These are phyloP conservation scores for Blepharisma stoltei DNA, from an alignment of 73 alveolate genomes.

Conservation along the genomic window DNA sequence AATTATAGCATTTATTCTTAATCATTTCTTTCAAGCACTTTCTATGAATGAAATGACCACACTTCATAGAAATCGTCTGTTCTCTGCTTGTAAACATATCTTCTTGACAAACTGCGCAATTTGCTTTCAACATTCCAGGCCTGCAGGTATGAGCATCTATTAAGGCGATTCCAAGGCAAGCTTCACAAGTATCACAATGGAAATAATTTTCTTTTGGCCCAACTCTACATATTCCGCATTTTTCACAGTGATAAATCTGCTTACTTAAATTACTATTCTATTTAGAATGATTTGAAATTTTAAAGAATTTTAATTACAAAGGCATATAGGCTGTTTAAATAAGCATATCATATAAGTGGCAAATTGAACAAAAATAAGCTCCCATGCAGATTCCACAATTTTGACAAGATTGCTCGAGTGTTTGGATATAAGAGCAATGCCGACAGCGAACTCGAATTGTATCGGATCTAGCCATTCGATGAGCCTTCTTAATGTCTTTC, in stretches of 20 bases:
- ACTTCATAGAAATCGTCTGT: slow-evolving; percentile 37
- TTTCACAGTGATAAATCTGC: slow-evolving; percentile 67
- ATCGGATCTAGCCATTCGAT: slow-evolving; percentile 60
- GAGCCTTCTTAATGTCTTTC: slow-evolving; percentile 56
- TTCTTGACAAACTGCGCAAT: slow-evolving; percentile 71
- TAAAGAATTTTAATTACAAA: too few relatives aligned
- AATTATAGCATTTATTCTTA: slow-evolving; percentile 2
- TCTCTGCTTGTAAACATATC: slow-evolving; percentile 54
- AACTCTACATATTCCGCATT: slow-evolving; percentile 77
- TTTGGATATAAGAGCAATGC: slow-evolving; percentile 41
- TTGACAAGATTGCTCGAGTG: slow-evolving; percentile 45
- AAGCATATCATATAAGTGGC: slow-evolving; percentile 65
- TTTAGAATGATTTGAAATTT: too few relatives aligned
- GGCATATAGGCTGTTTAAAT: too few relatives aligned
- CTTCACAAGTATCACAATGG: slow-evolving; percentile 74
- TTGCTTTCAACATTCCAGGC: slow-evolving; percentile 39
- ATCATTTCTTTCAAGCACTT: slow-evolving; percentile 45
- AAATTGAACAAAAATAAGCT: slow-evolving; percentile 60
- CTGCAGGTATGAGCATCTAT: slow-evolving; percentile 53
- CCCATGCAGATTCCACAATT: slow-evolving; percentile 60
- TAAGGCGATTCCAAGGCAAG: slow-evolving; percentile 46
- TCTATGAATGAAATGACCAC: slow-evolving; percentile 72
- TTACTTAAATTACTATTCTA: slow-evolving; percentile 50
- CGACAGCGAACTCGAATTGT: slow-evolving; percentile 55
- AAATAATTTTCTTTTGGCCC: slow-evolving; percentile 59